Conservation (phyloP, 2,329 filamentous ascomycete species). For the Juglanconis sp. region DNA sequence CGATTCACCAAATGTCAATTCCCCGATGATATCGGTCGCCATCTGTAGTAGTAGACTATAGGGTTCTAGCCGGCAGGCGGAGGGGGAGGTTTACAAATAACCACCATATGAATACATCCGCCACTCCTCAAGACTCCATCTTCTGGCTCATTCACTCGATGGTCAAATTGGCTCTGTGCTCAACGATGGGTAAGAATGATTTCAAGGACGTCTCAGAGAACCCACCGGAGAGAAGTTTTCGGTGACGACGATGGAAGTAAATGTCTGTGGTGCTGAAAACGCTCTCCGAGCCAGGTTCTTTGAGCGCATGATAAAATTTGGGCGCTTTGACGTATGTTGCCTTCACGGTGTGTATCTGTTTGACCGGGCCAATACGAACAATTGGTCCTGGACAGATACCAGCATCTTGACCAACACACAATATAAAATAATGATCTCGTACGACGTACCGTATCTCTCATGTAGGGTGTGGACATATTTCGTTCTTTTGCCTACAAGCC, state of each 20-base stretch:
- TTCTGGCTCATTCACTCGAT: slow-evolving; percentile 45
- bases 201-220: slow-evolving; percentile 36
- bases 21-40: slow-evolving; percentile 50
- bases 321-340: slow-evolving; percentile 26
- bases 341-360: slow-evolving; percentile 28
- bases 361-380: slow-evolving; percentile 26
- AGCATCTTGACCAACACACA: neutral
- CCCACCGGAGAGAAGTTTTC: slow-evolving; percentile 39
- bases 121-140: slow-evolving; percentile 30
- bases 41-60: slow-evolving; percentile 22
- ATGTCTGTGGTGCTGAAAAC: slow-evolving; percentile 40
- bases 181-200: slow-evolving; percentile 30
- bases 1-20: slow-evolving; percentile 54
- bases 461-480: slow-evolving; percentile 25
- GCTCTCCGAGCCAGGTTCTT: slow-evolving; percentile 17
- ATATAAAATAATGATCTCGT: neutral
- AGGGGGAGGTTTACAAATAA: slow-evolving; percentile 41
- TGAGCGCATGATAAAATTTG: slow-evolving; percentile 22
- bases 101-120: slow-evolving; percentile 53
- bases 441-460: slow-evolving; percentile 21
- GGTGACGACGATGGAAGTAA: slow-evolving; percentile 35
- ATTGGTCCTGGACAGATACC: slow-evolving; percentile 18
- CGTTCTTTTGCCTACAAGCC: slow-evolving; percentile 16
- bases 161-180: slow-evolving; percentile 34
- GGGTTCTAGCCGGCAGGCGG: neutral